These are phyloP conservation scores for Leersia perrieri DNA, from an alignment of 176 grass and related monocot species.

Conservation along the genomic window DNA sequence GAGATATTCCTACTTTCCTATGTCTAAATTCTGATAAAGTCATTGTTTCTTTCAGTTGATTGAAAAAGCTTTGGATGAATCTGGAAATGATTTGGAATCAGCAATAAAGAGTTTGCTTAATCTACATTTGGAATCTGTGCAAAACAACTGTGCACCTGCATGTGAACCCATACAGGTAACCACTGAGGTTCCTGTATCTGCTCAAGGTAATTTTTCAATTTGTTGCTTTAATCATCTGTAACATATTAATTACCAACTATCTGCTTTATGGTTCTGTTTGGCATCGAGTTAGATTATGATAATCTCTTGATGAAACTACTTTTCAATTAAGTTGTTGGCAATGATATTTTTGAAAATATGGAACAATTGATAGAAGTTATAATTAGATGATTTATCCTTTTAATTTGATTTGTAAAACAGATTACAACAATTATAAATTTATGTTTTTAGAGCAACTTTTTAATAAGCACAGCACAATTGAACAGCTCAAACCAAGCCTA, in stretches of 20 bases:
- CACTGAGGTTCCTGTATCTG: constrained; percentile 4
- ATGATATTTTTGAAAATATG: background rate
- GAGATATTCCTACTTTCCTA: background rate
- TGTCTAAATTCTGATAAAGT: background rate
- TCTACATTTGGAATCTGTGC: constrained; percentile 27
- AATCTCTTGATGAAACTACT: background rate
- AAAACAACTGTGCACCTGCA: constrained; percentile 6
- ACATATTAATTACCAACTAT: background rate
- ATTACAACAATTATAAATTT: background rate
- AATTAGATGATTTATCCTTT: background rate
- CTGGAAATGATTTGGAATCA: constrained; percentile 41
- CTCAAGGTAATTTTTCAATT: background rate
- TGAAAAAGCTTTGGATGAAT: constrained; percentile 31
- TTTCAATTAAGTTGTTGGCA: background rate
- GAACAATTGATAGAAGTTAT: background rate
- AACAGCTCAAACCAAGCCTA: background rate
- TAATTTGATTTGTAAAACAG: background rate
- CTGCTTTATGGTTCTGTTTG: background rate
- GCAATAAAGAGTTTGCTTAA: constrained; percentile 40
- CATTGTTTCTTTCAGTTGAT: constrained; percentile 13
- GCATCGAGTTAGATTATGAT: background rate
- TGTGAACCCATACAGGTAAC: background rate
- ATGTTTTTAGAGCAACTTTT: background rate
- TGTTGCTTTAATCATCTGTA: background rate
- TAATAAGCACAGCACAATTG: background rate